These are phyloP conservation scores for Aureobasidium vineae DNA, from an alignment of 2,329 filamentous ascomycete genomes.

Conservation along the genomic window DNA sequence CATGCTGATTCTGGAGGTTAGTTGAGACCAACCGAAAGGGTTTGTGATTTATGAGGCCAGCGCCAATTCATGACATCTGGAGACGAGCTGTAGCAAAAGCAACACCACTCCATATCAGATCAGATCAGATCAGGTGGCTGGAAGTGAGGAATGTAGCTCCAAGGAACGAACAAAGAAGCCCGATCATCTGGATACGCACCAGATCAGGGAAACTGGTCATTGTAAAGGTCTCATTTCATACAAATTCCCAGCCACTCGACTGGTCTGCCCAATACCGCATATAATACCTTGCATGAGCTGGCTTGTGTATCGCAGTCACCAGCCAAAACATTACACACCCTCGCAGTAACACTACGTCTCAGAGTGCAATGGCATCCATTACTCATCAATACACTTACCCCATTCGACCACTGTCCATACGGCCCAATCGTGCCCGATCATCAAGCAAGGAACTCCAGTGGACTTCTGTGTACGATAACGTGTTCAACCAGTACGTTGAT, in stretches of 20 bases:
- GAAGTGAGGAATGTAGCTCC: background rate
- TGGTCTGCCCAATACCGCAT: slow-evolving; percentile 5
- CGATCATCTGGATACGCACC: background rate
- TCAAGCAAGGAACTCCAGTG: slow-evolving; percentile 54
- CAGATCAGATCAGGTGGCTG: background rate
- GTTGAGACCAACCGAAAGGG: background rate
- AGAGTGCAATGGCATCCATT: slow-evolving; percentile 22
- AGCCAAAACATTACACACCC: background rate
- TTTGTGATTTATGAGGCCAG: background rate
- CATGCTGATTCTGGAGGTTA: background rate
- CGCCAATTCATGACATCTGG: background rate
- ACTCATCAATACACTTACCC: slow-evolving; percentile 26
- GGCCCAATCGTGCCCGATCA: slow-evolving; percentile 30
- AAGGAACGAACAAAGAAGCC: slow-evolving; percentile 1
- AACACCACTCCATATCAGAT: background rate
- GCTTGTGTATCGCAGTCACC: background rate
- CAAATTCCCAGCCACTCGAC: slow-evolving; percentile 13
- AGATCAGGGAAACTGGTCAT: slow-evolving; percentile 2
- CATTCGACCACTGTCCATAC: slow-evolving; percentile 12
- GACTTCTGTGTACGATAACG: slow-evolving; percentile 58
- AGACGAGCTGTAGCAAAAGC: background rate
- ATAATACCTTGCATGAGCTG: slow-evolving; percentile 25
- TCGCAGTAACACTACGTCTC: background rate
- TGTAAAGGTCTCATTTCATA: slow-evolving; percentile 26
- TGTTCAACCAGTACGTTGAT: slow-evolving; percentile 64